A percentile compares a stretch with the other conserved stretches of the same genome.
phyloP scores from a whole-genome alignment of 2,329 filamentous ascomycete species.

The Xylaria sp. region DNA sequence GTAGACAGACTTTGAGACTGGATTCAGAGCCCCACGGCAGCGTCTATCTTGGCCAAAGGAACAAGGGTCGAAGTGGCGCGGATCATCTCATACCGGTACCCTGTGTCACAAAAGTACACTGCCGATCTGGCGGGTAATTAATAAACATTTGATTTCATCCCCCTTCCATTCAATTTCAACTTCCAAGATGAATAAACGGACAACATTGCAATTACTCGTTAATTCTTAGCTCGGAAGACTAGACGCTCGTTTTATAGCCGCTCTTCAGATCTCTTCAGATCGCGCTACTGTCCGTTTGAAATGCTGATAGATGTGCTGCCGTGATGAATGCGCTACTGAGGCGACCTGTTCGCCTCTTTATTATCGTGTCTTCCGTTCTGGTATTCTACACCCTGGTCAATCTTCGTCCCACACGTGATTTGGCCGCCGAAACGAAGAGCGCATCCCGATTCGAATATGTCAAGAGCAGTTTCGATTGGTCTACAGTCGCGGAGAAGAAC shows the following conservation, averaged over 20 bases:
- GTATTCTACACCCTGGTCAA: slow-evolving; percentile 15
- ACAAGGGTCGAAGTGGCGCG: neutral
- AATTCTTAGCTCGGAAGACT: neutral
- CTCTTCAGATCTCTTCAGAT: slow-evolving; percentile 8
- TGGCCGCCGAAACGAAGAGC: neutral
- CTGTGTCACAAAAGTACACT: neutral
- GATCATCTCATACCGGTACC: neutral
- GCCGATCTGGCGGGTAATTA: neutral
- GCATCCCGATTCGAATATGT: slow-evolving; percentile 5
- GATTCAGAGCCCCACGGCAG: neutral
- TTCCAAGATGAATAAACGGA: neutral
- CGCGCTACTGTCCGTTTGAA: neutral
- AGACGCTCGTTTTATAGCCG: neutral
- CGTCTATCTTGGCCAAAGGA: too few species aligned
- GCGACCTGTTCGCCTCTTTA: slow-evolving; percentile 22
- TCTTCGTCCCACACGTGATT: slow-evolving; percentile 14
- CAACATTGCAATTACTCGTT: neutral
- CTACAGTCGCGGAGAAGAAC: slow-evolving; percentile 18
- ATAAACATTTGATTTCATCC: neutral
- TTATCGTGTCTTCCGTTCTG: slow-evolving; percentile 9
- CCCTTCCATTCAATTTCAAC: neutral
- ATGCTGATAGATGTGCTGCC: slow-evolving; percentile 3
- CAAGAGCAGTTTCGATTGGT: slow-evolving; percentile 38
- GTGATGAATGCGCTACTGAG: slow-evolving; percentile 17
- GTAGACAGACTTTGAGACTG: too few species aligned